Evolutionary conservation across 805 yeast genomes (phyloP).

Genomic region (Kodamaea kakaduensis): DNA sequence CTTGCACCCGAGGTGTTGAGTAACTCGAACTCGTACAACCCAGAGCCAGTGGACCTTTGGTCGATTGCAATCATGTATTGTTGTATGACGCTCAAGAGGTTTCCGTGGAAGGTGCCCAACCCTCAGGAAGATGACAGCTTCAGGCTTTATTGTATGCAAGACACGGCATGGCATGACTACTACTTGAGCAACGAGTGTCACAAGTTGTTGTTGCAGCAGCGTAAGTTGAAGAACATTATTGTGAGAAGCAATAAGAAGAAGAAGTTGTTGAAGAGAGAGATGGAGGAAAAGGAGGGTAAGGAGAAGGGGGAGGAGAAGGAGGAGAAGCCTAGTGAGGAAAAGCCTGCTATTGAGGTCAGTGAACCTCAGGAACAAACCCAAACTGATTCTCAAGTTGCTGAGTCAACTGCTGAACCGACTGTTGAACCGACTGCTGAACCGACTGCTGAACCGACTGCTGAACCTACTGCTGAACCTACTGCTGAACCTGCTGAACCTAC

Average conservation of each 20-base stretch:
- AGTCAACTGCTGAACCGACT: conserved; percentile 5
- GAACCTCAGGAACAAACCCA: conserved; percentile 6
- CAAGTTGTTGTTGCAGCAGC: conserved; percentile 55
- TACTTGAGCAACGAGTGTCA: conserved; percentile 68
- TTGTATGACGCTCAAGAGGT: conserved; percentile 80
- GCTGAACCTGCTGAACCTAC: background rate
- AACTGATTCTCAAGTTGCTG: conserved; percentile 6
- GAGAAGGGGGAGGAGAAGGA: conserved; percentile 8
- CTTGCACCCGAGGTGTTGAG: conserved; percentile 75
- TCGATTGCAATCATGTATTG: conserved; percentile 80
- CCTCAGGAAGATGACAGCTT: conserved; percentile 59
- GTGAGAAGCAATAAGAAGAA: conserved; percentile 41
- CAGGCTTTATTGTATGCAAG: conserved; percentile 58
- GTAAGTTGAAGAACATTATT: conserved; percentile 49
- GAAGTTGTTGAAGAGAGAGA: conserved; percentile 20
- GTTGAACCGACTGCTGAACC: conserved; percentile 1
- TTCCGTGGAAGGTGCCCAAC: conserved; percentile 85
- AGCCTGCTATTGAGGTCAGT: background rate
- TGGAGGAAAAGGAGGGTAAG: conserved; percentile 10
- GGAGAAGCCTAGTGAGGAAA: conserved; percentile 12
- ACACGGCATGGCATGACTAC: conserved; percentile 77
- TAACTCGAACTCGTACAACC: conserved; percentile 57
- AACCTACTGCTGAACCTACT: background rate
- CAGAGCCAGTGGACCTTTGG: conserved; percentile 80
- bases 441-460: conserved; percentile 4